Base-by-base conservation (phyloP, 2,329 filamentous ascomycete genomes). In the Volutella citrinella region DNA sequence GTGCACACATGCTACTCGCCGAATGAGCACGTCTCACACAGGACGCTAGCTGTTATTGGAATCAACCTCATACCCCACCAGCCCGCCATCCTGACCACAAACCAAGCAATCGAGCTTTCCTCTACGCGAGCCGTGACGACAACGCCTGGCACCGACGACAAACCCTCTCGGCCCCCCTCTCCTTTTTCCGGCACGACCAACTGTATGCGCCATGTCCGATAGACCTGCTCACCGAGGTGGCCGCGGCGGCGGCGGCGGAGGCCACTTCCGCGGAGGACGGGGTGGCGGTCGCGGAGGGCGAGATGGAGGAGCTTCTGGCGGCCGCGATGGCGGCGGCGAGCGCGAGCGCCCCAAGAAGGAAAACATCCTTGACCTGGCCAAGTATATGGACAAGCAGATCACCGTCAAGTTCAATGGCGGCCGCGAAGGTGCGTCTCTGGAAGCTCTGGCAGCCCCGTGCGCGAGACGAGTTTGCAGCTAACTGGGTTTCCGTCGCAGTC, bases 301-400 rank as follows among this genome's bases (percentile, higher is more conserved):
- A 42, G 58, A 64, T 32, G 59, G 66, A 42, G 75, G 68, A 37
- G 67, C 61, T 38, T 64, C 56, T 33, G 61, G 57, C 22, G 56
- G 54, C 21, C 52, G 52, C 23, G 65, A 65, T 31, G 63, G 66
- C 23, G 62, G 66, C 32, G 64, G 64, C 29, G 61, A 76, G 42
- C 68, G 75, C 49, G 87, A 94, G 66, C 79, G 83, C 53, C 87
- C 89, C 42, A 96, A 95, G 80, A 97, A 97, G 74, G 93, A 98
- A 67, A 97, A 96, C 63, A 98, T 98, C 54, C 78, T 98, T 34
- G 91, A 98, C 59, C 66, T 98, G 55, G 80, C 75, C 59, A 95
- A 95, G 69, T 98, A 97, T 65, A 89, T 95, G 84, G 89, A 98
- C 65, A 95, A 96, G 77, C 77, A 84, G 58, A 88, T 98, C 50